Base-by-base conservation (phyloP, 106 monocot genomes). In the Acorus gramineus region DNA sequence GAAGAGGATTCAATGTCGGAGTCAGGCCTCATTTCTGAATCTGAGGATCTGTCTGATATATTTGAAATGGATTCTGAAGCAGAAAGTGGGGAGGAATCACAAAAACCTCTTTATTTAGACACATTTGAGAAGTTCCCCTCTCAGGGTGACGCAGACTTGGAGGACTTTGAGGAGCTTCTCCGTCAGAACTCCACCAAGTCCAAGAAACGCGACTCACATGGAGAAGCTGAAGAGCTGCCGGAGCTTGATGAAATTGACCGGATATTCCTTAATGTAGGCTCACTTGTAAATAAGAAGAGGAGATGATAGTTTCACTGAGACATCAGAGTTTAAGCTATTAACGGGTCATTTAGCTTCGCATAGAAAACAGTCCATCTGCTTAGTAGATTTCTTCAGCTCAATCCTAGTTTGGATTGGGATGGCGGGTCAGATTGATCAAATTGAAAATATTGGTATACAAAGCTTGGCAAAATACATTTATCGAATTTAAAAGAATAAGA, bases 21-120 rank as follows among this genome's bases (percentile, higher is more conserved):
- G 8, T 65, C 77, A 12, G 55, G 42, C 28, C 49, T 54, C 7
- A 42, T 74, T 49, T 92, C 92, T 13, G 85, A 98, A 44, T 79
- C 88, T 10, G 92, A 99, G 74, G 76, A 75, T 69, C 76, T 99
- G 14, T 99, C 98, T 1, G 98, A 99, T 64, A 81, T 99, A 7
- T 99, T 92, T 53, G 92, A 89, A 64, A 86, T 88, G 12, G 96
- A 87, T 61, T 85, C 83, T 52, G 93, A 85, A 14, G 76, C 7
- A 48, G 82, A 83, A 49, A 51, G 3, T 4, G 45, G 75, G 52
- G 87, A 70, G 9, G 62, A 82, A 53, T 47, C 53, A 28, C 66
- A 80, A 9, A 67, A 61, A 7, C 86, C 85, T 61, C 77, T 92
- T 6, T 99, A 85, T 79, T 69, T 99, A 55, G 79, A 89, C 66